Evolutionary conservation across 2,329 filamentous ascomycete genomes (phyloP), one percentile per base, ranked within the genome.

Genomic region (Alternaria sp.): DNA sequence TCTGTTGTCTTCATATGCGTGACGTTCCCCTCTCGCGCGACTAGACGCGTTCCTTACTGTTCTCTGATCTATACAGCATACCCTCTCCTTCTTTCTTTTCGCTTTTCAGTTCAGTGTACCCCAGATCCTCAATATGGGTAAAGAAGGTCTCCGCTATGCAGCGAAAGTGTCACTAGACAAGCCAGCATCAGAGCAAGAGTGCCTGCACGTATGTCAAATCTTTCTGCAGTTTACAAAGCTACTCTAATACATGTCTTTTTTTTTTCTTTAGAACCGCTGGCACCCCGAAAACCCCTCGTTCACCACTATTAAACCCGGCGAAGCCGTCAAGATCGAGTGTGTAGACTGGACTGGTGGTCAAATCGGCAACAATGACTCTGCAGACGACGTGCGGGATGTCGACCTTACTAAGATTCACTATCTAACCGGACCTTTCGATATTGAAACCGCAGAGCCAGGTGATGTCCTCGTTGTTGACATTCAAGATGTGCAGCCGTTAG

Each of bases 271-370:
- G 91, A 97, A 97, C 74, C 86, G 93, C 77, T 97, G 93, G 94
- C 94, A 97, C 74, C 94, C 94, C 36, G 93, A 97, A 67, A 90
- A 92, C 53, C 94, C 94, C 0, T 87, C 86, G 57, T 85, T 85
- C 52, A 91, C 85, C 32, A 88, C 85, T 1, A 93, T 97, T 72
- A 89, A 91, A 70, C 89, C 94, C 73, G 90, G 90, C 30, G 94
- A 97, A 80, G 92, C 92, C 0, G 93, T 97, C 67, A 97, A 96
- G 80, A 97, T 97, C 67, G 92, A 97, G 83, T 97, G 94, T 73
- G 83, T 95, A 8, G 92, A 96, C 81, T 96, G 92, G 74, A 82
- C 80, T 0, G 75, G 74, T 22, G 93, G 93, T 2, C 93, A 97
- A 72, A 97, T 97, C 72, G 85, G 87, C 57, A 97, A 97, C 80